These are phyloP conservation scores for Pythium catenulatum DNA, from an alignment of 352 stramenopile genomes.

Conservation along the genomic window DNA sequence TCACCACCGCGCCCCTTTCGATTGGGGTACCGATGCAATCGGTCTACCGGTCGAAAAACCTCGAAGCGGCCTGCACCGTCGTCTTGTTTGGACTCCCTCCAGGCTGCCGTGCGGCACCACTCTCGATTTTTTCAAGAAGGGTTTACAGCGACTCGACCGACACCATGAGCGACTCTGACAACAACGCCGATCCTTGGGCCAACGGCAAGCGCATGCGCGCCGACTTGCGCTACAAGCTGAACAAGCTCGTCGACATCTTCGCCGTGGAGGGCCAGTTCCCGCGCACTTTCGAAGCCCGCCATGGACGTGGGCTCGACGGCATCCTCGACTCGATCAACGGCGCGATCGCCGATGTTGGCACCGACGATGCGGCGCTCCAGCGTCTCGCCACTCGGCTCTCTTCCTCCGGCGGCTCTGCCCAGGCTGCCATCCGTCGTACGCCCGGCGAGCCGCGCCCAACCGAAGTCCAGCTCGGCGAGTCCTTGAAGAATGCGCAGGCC, in stretches of 20 bases:
- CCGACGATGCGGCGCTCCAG: too few relatives aligned
- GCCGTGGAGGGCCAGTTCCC: not conserved
- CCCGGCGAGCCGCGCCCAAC: too few relatives aligned
- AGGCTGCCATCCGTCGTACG: too few relatives aligned
- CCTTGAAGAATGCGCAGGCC: not conserved
- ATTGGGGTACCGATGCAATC: not conserved
- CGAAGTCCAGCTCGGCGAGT: too few relatives aligned
- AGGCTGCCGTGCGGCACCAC: too few relatives aligned
- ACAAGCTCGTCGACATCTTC: not conserved
- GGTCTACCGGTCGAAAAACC: not conserved
- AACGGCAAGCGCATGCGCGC: not conserved
- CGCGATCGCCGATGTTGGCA: not conserved
- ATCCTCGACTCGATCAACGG: not conserved
- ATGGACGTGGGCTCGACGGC: not conserved
- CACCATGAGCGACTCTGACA: constrained; percentile 7
- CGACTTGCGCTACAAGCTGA: constrained; percentile 1
- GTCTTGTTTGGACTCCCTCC: too few relatives aligned
- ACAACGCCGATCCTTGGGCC: not conserved
- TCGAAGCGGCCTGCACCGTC: too few relatives aligned
- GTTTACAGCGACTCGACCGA: not conserved
- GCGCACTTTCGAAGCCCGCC: not conserved
- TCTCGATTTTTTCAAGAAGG: too few relatives aligned
- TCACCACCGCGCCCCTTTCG: constrained; percentile 21
- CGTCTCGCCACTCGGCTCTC: too few relatives aligned
- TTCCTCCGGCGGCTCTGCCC: too few relatives aligned